Base-by-base conservation (phyloP, 331 rosid species). In the Arachis monticola region DNA sequence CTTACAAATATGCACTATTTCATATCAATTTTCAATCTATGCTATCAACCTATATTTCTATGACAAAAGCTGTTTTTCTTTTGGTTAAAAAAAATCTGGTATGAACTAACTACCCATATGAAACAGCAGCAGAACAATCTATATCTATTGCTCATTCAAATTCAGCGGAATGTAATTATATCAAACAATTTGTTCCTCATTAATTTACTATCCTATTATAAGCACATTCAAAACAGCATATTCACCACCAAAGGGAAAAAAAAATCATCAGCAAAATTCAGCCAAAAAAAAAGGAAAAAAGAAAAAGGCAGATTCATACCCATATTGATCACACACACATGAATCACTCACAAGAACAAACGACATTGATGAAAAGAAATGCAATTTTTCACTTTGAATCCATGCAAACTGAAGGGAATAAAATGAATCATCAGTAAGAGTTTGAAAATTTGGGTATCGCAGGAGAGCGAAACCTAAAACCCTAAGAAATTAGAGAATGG, bases 271-370 rank as follows among this genome's bases (percentile, higher is more conserved):
- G 9, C 48, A 44, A 44, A 44, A 44, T 44, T 7, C 44, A 32
- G 47, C 62, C n/a, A 0, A 76, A 57, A 35, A 35, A 40, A 50
- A 5, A 3, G 1, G 0, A 40, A 50, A 7, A 6, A 2, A 47
- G 3, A 17, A 2, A n/a, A 13, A 61, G 48, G 9, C 6, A 59
- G 42, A 55, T 7, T 14, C 46, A 63, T 64, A n/a, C 8, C 6
- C 77, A 13, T 38, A 41, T 30, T 38, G 57, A 63, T 59, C 27
- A 14, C 22, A 57, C 40, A 52, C 7, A 13, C 63, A 69, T 7
- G 27, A 78, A 53, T 52, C 79, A 75, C 10, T 57, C 38, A 32
- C 65, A 67, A 67, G 38, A 27, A n/a, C 57, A 66, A 73, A 76
- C 10, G 57, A 8, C 53, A 11, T 50, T 10, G 70, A 69, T 2